These are phyloP conservation scores for Dothideomycetes sp. DNA, from an alignment of 2,329 filamentous ascomycete genomes.

Conservation along the genomic window DNA sequence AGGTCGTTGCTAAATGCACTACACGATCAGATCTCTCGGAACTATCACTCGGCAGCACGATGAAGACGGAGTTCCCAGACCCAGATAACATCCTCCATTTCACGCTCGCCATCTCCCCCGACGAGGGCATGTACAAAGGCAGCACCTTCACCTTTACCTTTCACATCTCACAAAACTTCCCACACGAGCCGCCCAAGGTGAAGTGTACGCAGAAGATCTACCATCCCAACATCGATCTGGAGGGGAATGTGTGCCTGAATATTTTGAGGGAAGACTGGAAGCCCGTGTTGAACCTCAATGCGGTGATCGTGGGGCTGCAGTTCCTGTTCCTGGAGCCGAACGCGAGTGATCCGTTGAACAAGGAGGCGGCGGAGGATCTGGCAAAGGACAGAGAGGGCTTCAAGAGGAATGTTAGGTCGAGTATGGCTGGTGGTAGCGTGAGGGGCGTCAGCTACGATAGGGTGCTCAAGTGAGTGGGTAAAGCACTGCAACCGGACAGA, in stretches of 20 bases:
- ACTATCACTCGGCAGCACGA: constrained; percentile 65
- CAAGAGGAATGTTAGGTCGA: constrained; percentile 75
- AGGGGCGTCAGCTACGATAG: constrained; percentile 65
- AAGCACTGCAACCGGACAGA: too few species aligned
- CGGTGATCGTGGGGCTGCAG: constrained; percentile 87
- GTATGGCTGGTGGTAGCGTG: constrained; percentile 73
- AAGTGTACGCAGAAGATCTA: constrained; percentile 98
- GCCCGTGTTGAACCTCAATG: constrained; percentile 91
- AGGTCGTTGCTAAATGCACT: background rate
- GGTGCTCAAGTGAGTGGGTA: constrained; percentile 62
- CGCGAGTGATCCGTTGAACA: constrained; percentile 93
- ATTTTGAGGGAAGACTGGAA: constrained; percentile 98
- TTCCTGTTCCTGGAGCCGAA: constrained; percentile 98
- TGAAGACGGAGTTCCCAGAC: constrained; percentile 72
- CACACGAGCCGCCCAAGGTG: constrained; percentile 94
- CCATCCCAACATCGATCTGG: constrained; percentile 95
- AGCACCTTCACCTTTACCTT: constrained; percentile 86
- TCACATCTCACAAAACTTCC: constrained; percentile 86
- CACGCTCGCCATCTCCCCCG: constrained; percentile 67
- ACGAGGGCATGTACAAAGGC: constrained; percentile 81
- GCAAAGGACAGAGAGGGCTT: constrained; percentile 77
- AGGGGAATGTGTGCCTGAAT: constrained; percentile 96
- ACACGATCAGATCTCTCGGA: constrained; percentile 63
- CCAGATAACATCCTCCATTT: constrained; percentile 82
- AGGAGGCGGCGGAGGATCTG: constrained; percentile 91